Conservation (phyloP, 164 flowering plant genomes). For the Chimonanthus praecox region DNA sequence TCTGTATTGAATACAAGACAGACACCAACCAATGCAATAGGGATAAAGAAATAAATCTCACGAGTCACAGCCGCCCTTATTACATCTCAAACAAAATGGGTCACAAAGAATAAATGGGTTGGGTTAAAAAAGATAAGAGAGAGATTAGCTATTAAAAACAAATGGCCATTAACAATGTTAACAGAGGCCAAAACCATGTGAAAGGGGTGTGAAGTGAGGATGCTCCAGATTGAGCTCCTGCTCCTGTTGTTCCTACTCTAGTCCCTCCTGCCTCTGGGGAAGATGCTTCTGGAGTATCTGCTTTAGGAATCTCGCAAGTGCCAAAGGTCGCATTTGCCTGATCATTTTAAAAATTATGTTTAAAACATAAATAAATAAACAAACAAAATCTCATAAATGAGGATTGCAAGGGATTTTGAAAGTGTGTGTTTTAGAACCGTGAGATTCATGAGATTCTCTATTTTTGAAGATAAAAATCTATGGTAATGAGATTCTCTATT, state of each 20-base stretch:
- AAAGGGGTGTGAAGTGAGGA: background rate
- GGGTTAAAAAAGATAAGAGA: background rate
- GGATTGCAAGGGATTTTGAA: too few species aligned
- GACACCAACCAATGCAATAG: background rate
- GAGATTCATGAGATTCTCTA: too few species aligned
- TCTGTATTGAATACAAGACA: too few species aligned
- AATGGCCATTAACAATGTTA: background rate
- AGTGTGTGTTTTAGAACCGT: too few species aligned
- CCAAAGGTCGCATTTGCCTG: slow-evolving; percentile 69
- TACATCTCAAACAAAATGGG: background rate
- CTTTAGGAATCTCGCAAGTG: slow-evolving; percentile 41
- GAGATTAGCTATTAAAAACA: background rate
- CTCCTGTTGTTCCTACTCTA: background rate
- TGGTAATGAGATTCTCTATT: too few species aligned
- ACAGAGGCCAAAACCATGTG: slow-evolving; percentile 1
- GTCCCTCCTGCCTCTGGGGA: background rate
- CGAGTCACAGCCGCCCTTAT: background rate
- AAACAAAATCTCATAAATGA: too few species aligned
- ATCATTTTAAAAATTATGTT: too few species aligned
- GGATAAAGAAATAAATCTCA: background rate
- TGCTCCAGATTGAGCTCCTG: slow-evolving; percentile 1
- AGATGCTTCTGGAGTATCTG: slow-evolving; percentile 17
- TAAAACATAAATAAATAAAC: too few species aligned
- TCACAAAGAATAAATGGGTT: background rate
- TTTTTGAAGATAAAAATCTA: too few species aligned